Percentiles rank a stretch among this genome's conserved stretches.
These are phyloP conservation scores for Diplodia intermedia DNA, from an alignment of 2,329 filamentous ascomycete genomes.

Conservation along the genomic window DNA sequence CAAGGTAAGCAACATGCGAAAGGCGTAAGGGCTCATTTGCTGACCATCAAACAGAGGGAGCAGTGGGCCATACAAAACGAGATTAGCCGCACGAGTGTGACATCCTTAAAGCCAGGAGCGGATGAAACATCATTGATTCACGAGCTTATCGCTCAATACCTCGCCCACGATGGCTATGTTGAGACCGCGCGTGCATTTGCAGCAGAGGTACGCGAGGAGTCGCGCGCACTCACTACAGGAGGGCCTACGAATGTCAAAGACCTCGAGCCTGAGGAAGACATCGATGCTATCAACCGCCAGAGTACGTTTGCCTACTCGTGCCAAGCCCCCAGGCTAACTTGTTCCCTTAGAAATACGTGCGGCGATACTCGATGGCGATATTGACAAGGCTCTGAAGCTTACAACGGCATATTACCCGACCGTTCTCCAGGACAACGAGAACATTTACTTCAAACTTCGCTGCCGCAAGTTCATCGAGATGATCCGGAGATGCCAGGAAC, in stretches of 20 bases:
- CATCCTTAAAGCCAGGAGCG: conserved; percentile 66
- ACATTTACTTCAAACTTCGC: conserved; percentile 85
- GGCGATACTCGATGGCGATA: conserved; percentile 88
- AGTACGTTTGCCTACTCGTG: conserved; percentile 60
- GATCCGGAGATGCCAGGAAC: conserved; percentile 54
- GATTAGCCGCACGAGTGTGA: conserved; percentile 66
- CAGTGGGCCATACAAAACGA: conserved; percentile 64
- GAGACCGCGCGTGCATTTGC: conserved; percentile 91
- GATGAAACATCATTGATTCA: conserved; percentile 82
- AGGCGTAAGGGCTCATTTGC: conserved; percentile 16
- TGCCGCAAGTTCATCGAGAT: conserved; percentile 97
- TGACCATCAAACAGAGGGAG: conserved; percentile 60
- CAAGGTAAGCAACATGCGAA: conserved; percentile 67
- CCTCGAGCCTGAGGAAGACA: conserved; percentile 76
- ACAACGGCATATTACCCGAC: conserved; percentile 79
- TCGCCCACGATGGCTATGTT: conserved; percentile 94
- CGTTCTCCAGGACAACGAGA: conserved; percentile 79
- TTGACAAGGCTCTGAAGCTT: conserved; percentile 85
- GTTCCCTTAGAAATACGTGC: conserved; percentile 73
- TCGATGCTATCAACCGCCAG: conserved; percentile 86
- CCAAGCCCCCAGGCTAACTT: conserved; percentile 15
- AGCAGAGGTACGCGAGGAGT: conserved; percentile 77
- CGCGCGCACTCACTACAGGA: conserved; percentile 70
- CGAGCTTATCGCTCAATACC: conserved; percentile 82
- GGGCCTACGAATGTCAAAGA: conserved; percentile 56